These are phyloP conservation scores for Crithidia acanthocephali DNA, from an alignment of 208 protist species.

Conservation along the genomic window DNA sequence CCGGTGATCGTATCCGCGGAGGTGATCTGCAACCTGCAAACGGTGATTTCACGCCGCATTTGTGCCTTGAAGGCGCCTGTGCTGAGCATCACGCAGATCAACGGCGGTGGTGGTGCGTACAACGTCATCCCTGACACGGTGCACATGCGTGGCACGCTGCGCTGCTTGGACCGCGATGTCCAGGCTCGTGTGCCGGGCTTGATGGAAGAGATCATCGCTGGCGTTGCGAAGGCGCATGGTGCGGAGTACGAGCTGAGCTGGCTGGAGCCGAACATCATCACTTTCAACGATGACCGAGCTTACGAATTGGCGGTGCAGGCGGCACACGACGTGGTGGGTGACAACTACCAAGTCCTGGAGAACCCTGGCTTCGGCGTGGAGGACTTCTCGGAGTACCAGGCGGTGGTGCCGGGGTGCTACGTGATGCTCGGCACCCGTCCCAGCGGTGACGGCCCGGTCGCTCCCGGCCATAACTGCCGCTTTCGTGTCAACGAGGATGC, in stretches of 20 bases:
- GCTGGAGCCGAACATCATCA: constrained; percentile 84
- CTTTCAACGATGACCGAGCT: constrained; percentile 69
- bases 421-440: constrained; percentile 48
- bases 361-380: constrained; percentile 59
- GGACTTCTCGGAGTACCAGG: constrained; percentile 76
- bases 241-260: constrained; percentile 56
- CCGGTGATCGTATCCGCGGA: constrained; percentile 67
- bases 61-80: constrained; percentile 60
- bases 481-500: constrained; percentile 48
- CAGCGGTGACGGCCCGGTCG: constrained; percentile 6
- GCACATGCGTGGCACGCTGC: constrained; percentile 69
- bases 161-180: constrained; percentile 48
- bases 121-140: constrained; percentile 78
- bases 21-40: constrained; percentile 66
- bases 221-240: constrained; percentile 58
- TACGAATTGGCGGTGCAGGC: constrained; percentile 54
- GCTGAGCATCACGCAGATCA: constrained; percentile 61
- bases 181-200: constrained; percentile 12
- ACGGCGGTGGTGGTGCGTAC: constrained; percentile 59
- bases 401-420: constrained; percentile 62
- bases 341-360: constrained; percentile 44
- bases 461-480: constrained; percentile 42
- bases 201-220: neutral
- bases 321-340: constrained; percentile 46
- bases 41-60: constrained; percentile 66